Evolutionary conservation across 2,329 filamentous ascomycete genomes (phyloP).

Genomic region (Septoria petroselini): DNA sequence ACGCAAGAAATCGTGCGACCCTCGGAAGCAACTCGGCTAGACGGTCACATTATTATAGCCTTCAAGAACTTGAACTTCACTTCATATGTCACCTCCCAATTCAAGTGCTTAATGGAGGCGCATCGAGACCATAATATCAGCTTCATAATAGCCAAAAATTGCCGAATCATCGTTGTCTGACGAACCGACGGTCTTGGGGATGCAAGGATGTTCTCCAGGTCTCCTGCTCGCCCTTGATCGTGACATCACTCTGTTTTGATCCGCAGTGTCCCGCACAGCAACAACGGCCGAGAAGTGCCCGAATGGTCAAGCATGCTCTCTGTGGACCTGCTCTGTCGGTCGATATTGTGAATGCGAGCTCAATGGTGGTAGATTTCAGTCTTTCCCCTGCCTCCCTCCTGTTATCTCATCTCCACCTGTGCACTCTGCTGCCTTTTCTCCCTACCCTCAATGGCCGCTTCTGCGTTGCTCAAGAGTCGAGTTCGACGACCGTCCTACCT

Average conservation of each 20-base stretch:
- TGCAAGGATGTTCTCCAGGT: not conserved
- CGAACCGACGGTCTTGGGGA: not conserved
- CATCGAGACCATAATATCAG: too few species aligned
- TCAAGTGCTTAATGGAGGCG: too few species aligned
- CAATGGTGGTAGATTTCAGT: not conserved
- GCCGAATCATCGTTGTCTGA: too few species aligned
- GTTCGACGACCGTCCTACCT: conserved; percentile 73
- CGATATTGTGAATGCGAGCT: too few species aligned
- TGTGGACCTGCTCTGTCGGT: not conserved
- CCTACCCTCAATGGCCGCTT: conserved; percentile 27
- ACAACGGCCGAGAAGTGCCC: not conserved
- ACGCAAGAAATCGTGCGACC: too few species aligned
- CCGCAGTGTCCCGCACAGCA: not conserved
- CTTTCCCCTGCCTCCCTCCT: not conserved
- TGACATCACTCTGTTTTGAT: not conserved
- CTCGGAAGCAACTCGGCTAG: too few species aligned
- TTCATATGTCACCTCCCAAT: too few species aligned
- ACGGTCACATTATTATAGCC: too few species aligned
- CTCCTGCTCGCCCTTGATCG: not conserved
- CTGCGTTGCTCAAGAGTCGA: conserved; percentile 71
- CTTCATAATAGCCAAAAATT: too few species aligned
- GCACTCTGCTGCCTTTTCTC: not conserved
- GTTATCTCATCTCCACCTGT: not conserved
- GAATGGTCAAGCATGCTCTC: not conserved
- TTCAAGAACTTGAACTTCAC: too few species aligned